These are phyloP conservation scores for Aspergillus neoniger DNA, from an alignment of 2,329 filamentous ascomycete species.

Conservation along the genomic window DNA sequence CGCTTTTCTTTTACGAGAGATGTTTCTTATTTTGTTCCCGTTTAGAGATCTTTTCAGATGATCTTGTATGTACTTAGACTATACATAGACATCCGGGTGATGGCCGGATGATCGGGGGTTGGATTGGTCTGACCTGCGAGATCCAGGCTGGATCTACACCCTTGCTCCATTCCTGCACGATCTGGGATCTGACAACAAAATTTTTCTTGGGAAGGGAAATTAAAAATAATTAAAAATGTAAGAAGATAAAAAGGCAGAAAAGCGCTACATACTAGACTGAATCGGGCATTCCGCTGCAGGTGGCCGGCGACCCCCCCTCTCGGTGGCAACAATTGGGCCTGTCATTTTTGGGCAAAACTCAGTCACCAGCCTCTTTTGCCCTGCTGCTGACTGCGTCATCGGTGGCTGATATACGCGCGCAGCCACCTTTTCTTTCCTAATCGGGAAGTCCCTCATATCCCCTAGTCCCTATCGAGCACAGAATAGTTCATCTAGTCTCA, in stretches of 20 bases:
- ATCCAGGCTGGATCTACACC: constrained; percentile 13
- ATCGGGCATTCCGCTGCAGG: constrained; percentile 7
- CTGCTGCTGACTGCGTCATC: constrained; percentile 4
- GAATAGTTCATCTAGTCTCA: too few species aligned
- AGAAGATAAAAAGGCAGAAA: not conserved
- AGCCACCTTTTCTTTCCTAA: not conserved
- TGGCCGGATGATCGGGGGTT: constrained; percentile 1
- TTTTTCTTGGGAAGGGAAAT: not conserved
- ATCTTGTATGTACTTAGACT: not conserved
- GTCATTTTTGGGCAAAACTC: not conserved
- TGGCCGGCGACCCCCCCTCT: not conserved
- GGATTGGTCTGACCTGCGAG: constrained; percentile 6
- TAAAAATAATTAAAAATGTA: not conserved
- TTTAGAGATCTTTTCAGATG: not conserved
- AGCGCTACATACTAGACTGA: not conserved
- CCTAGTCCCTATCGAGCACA: not conserved
- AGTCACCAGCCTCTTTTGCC: constrained; percentile 2
- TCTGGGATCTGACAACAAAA: constrained; percentile 6
- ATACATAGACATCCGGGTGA: not conserved
- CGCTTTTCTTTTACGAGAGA: not conserved
- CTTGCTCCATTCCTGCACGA: constrained; percentile 12
- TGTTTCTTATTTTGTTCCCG: not conserved
- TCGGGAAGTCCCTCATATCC: not conserved
- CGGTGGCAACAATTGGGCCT: constrained; percentile 4
- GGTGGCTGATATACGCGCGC: constrained; percentile 4